Evolutionary conservation across 2,329 filamentous ascomycete species (phyloP).

Genomic region (Tolypocladium inflatum): DNA sequence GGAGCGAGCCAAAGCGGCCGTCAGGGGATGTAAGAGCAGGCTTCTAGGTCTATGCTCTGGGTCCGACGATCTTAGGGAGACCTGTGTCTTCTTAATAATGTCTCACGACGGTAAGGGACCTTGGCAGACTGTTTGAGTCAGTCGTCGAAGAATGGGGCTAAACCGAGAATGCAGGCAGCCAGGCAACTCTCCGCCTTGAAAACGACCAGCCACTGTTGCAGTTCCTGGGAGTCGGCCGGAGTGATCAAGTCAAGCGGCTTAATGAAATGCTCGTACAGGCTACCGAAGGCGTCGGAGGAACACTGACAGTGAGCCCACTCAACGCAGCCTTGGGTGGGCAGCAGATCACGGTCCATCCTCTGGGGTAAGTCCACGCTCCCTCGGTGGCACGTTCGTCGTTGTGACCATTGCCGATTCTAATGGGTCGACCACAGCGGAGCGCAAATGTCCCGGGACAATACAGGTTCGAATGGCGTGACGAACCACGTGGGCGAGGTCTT

Average conservation of each 20-base stretch:
- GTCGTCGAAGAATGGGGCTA: neutral
- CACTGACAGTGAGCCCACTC: slow-evolving; percentile 49
- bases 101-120: slow-evolving; percentile 45
- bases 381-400: neutral
- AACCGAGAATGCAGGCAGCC: slow-evolving; percentile 30
- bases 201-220: slow-evolving; percentile 50
- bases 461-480: slow-evolving; percentile 45
- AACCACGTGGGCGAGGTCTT: slow-evolving; percentile 55
- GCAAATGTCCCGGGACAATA: slow-evolving; percentile 50
- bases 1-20: slow-evolving; percentile 3
- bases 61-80: slow-evolving; percentile 47
- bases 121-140: neutral
- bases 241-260: slow-evolving; percentile 42
- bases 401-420: neutral
- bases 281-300: slow-evolving; percentile 49
- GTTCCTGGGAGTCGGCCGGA: slow-evolving; percentile 49
- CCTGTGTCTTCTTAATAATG: slow-evolving; percentile 58
- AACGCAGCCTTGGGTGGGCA: slow-evolving; percentile 45
- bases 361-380: slow-evolving; percentile 27
- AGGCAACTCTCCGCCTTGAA: slow-evolving; percentile 48
- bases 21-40: slow-evolving; percentile 29
- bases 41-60: slow-evolving; percentile 49
- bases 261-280: slow-evolving; percentile 42
- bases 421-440: slow-evolving; percentile 38
- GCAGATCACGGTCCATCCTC: slow-evolving; percentile 56